Percentiles rank a stretch among this genome's conserved stretches.
Evolutionary conservation across 2,329 filamentous ascomycete genomes (phyloP).

Genomic region (Nigrospora oryzae): DNA sequence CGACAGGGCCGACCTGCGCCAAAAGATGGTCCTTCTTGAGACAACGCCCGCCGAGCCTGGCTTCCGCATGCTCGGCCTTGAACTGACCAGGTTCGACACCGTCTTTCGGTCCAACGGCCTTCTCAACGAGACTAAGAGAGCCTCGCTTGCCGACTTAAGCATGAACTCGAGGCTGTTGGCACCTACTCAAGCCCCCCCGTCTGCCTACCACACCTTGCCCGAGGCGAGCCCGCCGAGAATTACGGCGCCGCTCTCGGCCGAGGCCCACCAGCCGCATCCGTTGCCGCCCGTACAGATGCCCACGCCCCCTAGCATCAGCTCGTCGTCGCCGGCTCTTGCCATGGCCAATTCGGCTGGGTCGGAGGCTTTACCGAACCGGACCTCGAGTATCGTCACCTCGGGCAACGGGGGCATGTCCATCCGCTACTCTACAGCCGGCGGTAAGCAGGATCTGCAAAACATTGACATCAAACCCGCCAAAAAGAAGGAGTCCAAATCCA

Average conservation of each 20-base stretch:
- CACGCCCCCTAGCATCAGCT: not conserved
- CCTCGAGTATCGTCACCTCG: constrained; percentile 19
- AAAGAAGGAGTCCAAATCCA: constrained; percentile 21
- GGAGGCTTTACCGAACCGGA: constrained; percentile 6
- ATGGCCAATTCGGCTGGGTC: not conserved
- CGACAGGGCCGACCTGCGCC: constrained; percentile 9
- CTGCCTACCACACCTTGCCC: no score
- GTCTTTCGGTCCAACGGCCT: constrained; percentile 22
- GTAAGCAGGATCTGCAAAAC: constrained; percentile 19
- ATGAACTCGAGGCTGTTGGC: no score
- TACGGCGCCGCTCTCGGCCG: no score
- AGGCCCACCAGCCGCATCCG: not conserved
- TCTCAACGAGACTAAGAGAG: constrained; percentile 20
- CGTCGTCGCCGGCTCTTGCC: constrained; percentile 5
- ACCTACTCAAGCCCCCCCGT: no score
- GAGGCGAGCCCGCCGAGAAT: no score
- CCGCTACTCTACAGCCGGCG: constrained; percentile 23
- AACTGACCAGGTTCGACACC: constrained; percentile 19
- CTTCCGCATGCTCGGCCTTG: constrained; percentile 20
- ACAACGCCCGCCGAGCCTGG: constrained; percentile 22
- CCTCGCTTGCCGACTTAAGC: no score
- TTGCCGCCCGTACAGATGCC: not conserved
- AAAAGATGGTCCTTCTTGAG: constrained; percentile 19
- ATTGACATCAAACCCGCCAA: constrained; percentile 21
- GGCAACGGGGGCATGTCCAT: constrained; percentile 25